These are phyloP conservation scores for Tylopilus rubrobrunneus DNA, from an alignment of 768 basidiomycete genomes.

Conservation along the genomic window DNA sequence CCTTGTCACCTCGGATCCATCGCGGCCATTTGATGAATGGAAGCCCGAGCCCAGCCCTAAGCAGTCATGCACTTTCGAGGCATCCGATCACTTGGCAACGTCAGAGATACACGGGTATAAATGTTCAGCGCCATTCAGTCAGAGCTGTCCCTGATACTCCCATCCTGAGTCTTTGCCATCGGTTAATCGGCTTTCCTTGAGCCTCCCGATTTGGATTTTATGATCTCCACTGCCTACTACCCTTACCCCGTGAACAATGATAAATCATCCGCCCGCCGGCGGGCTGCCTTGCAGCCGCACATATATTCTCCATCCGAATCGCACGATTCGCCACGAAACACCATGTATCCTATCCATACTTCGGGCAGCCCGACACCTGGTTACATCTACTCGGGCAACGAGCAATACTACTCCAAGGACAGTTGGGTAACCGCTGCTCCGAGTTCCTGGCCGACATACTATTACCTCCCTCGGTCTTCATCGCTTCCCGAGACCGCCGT, in stretches of 20 bases:
- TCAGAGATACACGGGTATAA: constrained; percentile 31
- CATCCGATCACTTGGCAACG: constrained; percentile 31
- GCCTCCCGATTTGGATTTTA: constrained; percentile 23
- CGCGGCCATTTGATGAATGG: constrained; percentile 33
- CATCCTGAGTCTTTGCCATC: constrained; percentile 19
- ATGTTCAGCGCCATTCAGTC: constrained; percentile 22
- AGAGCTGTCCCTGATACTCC: constrained; percentile 26
- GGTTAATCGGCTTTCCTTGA: constrained; percentile 4
- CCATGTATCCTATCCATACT: constrained; percentile 28
- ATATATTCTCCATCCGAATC: constrained; percentile 31
- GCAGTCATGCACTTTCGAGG: constrained; percentile 27
- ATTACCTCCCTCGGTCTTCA: constrained; percentile 14
- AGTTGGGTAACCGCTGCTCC: constrained; percentile 11
- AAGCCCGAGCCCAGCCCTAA: constrained; percentile 29
- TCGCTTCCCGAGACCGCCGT: constrained; percentile 15
- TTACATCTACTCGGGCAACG: constrained; percentile 22
- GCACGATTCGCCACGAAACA: constrained; percentile 14
- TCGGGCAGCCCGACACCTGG: constrained; percentile 18
- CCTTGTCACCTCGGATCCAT: constrained; percentile 23
- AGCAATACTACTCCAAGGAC: constrained; percentile 23
- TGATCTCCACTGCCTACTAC: constrained; percentile 31
- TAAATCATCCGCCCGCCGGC: constrained; percentile 18
- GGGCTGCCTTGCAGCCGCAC: constrained; percentile 23
- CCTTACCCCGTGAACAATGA: constrained; percentile 23
- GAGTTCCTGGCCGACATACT: constrained; percentile 20